Evolutionary conservation across 371 early-diverging fungal species (phyloP).

Genomic region (Apophysomyces ossiformis): DNA sequence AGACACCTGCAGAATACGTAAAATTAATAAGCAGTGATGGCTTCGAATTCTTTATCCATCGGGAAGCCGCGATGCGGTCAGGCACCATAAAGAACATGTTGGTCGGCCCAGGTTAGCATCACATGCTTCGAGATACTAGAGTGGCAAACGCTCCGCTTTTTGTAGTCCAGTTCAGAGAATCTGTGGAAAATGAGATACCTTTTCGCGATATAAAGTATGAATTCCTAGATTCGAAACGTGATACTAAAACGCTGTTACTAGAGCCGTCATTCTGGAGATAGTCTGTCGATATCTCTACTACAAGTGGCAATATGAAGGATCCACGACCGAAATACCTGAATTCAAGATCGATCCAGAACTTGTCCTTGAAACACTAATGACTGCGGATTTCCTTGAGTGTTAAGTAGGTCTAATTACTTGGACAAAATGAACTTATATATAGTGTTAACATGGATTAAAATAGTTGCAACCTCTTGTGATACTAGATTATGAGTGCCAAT

Average conservation of each 20-base stretch:
- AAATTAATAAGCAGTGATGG: slow-evolving; percentile 89
- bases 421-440: too few relatives aligned
- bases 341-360: slow-evolving; percentile 90
- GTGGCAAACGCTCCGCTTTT: slow-evolving; percentile 1
- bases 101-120: slow-evolving; percentile 69
- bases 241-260: background rate
- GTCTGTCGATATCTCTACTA: slow-evolving; percentile 92
- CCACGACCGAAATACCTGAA: slow-evolving; percentile 82
- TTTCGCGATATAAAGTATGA: slow-evolving; percentile 93
- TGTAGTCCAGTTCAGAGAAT: slow-evolving; percentile 89
- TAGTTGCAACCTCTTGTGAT: too few relatives aligned
- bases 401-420: slow-evolving; percentile 23
- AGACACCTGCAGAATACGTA: slow-evolving; percentile 56
- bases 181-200: slow-evolving; percentile 81
- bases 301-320: slow-evolving; percentile 71
- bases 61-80: slow-evolving; percentile 88
- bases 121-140: background rate
- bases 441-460: too few relatives aligned
- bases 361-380: slow-evolving; percentile 93
- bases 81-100: slow-evolving; percentile 95
- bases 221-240: background rate
- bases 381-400: slow-evolving; percentile 93
- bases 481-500: too few relatives aligned
- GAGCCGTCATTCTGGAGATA: slow-evolving; percentile 89
- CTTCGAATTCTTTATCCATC: slow-evolving; percentile 87